These are phyloP conservation scores for Penicillium maclennaniae DNA, from an alignment of 495 filamentous ascomycete genomes.

Conservation along the genomic window DNA sequence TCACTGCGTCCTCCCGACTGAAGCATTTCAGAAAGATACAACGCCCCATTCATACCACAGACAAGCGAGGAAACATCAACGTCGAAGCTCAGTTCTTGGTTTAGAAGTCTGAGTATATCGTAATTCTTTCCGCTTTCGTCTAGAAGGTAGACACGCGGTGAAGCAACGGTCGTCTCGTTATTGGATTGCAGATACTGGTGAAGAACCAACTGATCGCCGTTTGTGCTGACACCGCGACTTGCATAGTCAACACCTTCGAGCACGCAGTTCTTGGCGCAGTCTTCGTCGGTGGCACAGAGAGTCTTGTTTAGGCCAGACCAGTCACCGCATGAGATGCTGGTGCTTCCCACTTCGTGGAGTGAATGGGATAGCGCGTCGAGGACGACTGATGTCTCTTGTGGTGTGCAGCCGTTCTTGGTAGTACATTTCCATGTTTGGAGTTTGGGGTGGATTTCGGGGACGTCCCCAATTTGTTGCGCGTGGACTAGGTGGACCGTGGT, in stretches of 20 bases:
- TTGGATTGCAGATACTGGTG: constrained; percentile 37
- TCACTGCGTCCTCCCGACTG: constrained; percentile 49
- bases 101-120: constrained; percentile 54
- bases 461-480: constrained; percentile 23
- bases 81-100: constrained; percentile 60
- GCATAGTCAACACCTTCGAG: constrained; percentile 51
- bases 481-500: constrained; percentile 16
- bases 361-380: constrained; percentile 40
- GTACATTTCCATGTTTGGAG: constrained; percentile 42
- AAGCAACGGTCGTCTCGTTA: constrained; percentile 33
- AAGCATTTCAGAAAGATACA: constrained; percentile 65
- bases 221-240: constrained; percentile 41
- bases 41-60: constrained; percentile 65
- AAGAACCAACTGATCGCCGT: constrained; percentile 38
- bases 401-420: constrained; percentile 28
- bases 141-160: constrained; percentile 60
- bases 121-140: constrained; percentile 52
- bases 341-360: constrained; percentile 40
- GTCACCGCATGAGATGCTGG: constrained; percentile 14
- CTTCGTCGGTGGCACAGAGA: constrained; percentile 43
- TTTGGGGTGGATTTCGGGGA: constrained; percentile 31
- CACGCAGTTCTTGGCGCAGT: constrained; percentile 49
- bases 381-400: constrained; percentile 38
- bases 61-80: constrained; percentile 57
- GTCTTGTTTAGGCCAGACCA: constrained; percentile 41